Conservation (phyloP, 768 basidiomycete species). For the Hericium rajendrae region DNA sequence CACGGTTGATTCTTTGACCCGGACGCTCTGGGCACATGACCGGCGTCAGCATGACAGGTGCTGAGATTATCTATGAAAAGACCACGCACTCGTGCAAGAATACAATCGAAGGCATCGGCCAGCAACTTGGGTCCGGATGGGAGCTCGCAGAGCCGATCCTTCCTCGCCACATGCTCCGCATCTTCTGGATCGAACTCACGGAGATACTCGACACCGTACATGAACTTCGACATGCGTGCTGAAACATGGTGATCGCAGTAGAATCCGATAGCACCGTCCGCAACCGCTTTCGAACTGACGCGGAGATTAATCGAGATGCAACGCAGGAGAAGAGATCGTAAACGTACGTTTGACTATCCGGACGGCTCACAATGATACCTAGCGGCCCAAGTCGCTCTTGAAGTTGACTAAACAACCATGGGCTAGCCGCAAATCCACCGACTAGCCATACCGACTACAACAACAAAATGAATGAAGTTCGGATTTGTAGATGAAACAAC, state of each 20-base stretch:
- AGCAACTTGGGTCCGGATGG: constrained; percentile 72
- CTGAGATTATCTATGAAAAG: neutral
- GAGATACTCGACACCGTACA: constrained; percentile 78
- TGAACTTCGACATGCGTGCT: constrained; percentile 66
- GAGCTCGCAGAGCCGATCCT: constrained; percentile 59
- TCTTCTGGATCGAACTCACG: constrained; percentile 57
- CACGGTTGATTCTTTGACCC: constrained; percentile 74
- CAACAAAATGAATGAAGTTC: neutral
- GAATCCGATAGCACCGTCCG: constrained; percentile 77
- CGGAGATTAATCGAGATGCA: constrained; percentile 1
- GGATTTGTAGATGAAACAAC: neutral
- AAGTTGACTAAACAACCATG: constrained; percentile 69
- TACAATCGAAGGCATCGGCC: constrained; percentile 77
- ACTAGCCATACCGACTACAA: constrained; percentile 71
- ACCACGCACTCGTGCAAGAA: constrained; percentile 51
- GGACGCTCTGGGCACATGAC: constrained; percentile 38
- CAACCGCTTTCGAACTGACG: constrained; percentile 73
- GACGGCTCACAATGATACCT: constrained; percentile 56
- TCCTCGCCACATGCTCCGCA: constrained; percentile 54
- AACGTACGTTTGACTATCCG: constrained; percentile 69
- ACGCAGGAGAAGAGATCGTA: neutral
- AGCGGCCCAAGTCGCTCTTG: constrained; percentile 54
- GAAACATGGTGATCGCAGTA: constrained; percentile 81
- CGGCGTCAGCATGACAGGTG: neutral
- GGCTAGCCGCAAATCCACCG: constrained; percentile 76